Conservation (phyloP, 768 basidiomycete species). For the Trametes punicea region DNA sequence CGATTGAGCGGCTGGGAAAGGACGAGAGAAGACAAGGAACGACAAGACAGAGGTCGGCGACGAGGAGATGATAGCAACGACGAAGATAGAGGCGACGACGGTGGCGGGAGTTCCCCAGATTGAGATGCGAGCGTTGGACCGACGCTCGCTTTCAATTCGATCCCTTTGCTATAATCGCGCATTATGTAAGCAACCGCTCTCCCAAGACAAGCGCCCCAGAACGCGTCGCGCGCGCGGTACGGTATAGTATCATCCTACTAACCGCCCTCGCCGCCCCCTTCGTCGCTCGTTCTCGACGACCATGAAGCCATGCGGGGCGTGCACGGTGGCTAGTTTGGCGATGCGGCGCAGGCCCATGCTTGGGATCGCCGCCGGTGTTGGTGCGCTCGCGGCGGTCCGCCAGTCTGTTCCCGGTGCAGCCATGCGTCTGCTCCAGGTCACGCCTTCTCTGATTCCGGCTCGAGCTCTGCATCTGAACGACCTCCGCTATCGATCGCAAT, state of each 20-base stretch:
- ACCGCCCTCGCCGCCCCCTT: neutral
- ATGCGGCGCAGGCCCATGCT: constrained; percentile 13
- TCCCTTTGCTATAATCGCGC: neutral
- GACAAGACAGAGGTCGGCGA: neutral
- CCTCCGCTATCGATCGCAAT: constrained; percentile 26
- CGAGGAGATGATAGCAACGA: constrained; percentile 4
- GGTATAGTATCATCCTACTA: neutral
- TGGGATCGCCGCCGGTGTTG: constrained; percentile 6
- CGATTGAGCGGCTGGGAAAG: neutral
- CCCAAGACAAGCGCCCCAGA: neutral
- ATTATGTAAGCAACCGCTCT: constrained; percentile 1
- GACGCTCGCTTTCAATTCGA: neutral
- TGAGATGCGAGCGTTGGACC: constrained; percentile 7
- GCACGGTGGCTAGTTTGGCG: constrained; percentile 14
- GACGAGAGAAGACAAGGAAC: neutral
- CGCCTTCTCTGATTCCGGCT: constrained; percentile 9
- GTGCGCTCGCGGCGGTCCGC: constrained; percentile 6
- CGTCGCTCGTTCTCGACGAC: constrained; percentile 4
- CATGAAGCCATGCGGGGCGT: constrained; percentile 15
- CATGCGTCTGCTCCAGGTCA: constrained; percentile 17
- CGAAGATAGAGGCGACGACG: constrained; percentile 8
- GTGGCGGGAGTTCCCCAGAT: constrained; percentile 11
- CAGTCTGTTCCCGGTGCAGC: constrained; percentile 8
- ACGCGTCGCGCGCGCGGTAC: neutral
- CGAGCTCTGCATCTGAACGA: neutral